Percentiles rank a stretch among this genome's conserved stretches.
Conservation (phyloP, 2,329 filamentous ascomycete genomes). For the Neurospora sp. region DNA sequence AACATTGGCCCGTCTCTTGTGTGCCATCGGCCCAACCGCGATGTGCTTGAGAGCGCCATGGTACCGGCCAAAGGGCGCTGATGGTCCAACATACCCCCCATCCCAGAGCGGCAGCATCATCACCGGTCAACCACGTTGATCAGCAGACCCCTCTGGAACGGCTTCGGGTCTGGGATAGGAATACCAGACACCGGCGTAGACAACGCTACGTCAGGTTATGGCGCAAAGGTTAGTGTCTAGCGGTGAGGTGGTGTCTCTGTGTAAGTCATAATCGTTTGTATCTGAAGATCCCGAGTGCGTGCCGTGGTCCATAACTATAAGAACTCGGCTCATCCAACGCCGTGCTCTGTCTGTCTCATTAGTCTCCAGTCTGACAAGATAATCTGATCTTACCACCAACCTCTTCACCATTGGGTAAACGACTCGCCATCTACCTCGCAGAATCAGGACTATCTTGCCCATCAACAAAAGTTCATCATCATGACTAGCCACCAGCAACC, state of each 20-base stretch:
- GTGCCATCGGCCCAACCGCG: neutral
- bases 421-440: neutral
- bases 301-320: conserved; percentile 2
- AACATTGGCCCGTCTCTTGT: neutral
- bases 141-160: conserved; percentile 15
- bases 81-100: neutral
- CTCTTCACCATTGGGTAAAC: neutral
- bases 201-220: neutral
- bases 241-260: conserved; percentile 7
- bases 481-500: neutral
- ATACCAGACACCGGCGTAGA: conserved; percentile 2
- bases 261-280: neutral
- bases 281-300: neutral
- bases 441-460: neutral
- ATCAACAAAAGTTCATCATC: neutral
- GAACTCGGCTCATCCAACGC: neutral
- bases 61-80: neutral
- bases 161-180: neutral
- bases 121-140: conserved; percentile 11
- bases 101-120: conserved; percentile 6
- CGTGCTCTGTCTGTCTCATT: conserved; percentile 2
- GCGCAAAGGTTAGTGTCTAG: conserved; percentile 1
- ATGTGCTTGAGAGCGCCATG: neutral
- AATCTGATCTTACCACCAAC: conserved; percentile 6
- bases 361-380: neutral